Conservation (phyloP, 2,329 filamentous ascomycete species). For the Diatrype stigma region DNA sequence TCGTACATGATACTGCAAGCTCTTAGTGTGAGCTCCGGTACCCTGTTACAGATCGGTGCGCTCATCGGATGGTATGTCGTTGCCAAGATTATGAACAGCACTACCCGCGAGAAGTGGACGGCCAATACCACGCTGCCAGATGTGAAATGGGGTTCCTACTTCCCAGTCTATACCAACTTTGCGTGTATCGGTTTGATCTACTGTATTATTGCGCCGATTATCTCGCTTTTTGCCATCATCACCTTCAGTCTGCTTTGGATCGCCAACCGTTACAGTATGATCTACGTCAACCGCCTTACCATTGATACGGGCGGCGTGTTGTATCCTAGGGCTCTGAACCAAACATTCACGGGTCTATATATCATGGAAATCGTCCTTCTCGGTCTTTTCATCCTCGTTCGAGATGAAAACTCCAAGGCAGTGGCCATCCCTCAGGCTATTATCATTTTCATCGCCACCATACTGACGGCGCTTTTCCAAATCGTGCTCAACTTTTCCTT, state of each 20-base stretch:
- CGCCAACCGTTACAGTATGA: conserved; percentile 92
- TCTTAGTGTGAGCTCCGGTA: conserved; percentile 84
- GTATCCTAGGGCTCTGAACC: conserved; percentile 90
- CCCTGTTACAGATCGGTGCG: conserved; percentile 76
- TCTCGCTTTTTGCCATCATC: conserved; percentile 87
- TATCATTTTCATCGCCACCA: conserved; percentile 72
- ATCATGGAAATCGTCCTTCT: conserved; percentile 90
- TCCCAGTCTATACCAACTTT: conserved; percentile 94
- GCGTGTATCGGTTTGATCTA: conserved; percentile 91
- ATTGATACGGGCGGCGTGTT: conserved; percentile 89
- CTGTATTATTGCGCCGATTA: conserved; percentile 81
- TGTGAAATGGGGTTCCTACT: conserved; percentile 88
- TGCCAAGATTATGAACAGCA: conserved; percentile 77
- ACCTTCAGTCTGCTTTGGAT: conserved; percentile 91
- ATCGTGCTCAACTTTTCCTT: conserved; percentile 78
- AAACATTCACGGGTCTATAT: conserved; percentile 91
- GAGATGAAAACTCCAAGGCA: conserved; percentile 48
- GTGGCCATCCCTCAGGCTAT: conserved; percentile 74
- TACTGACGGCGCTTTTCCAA: conserved; percentile 75
- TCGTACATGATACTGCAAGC: conserved; percentile 97
- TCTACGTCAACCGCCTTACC: conserved; percentile 88
- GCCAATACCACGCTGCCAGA: conserved; percentile 74
- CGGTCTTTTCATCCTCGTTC: conserved; percentile 80
- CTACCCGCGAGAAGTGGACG: conserved; percentile 75
- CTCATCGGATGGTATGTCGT: conserved; percentile 79